Conservation (phyloP, 148 eudicot genomes). For the Amaranthus palmeri region DNA sequence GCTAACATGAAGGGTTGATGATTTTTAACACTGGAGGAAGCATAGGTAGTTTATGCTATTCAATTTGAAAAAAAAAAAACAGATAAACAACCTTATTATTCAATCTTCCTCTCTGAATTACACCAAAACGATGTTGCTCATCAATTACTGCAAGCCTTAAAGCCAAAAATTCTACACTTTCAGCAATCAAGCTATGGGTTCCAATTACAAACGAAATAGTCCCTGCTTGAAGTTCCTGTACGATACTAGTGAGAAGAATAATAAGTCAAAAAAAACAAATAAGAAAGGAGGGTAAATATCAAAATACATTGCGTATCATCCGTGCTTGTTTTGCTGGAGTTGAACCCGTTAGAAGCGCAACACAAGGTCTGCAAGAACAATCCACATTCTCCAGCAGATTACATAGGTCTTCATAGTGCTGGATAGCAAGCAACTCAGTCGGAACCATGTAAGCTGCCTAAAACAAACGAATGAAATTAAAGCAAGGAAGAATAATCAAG, state of each 20-base stretch:
- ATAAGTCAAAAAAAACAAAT: conserved; percentile 11
- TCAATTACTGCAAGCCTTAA: conserved; percentile 89
- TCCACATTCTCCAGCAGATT: conserved; percentile 55
- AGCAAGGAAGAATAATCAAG: not conserved
- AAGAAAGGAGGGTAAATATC: not conserved
- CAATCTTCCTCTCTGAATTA: conserved; percentile 88
- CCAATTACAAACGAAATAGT: conserved; percentile 83
- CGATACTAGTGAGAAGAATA: conserved; percentile 17
- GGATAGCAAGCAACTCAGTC: conserved; percentile 89
- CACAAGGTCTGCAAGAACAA: conserved; percentile 43
- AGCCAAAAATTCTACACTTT: conserved; percentile 69
- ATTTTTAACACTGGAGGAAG: not conserved
- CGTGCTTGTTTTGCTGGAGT: conserved; percentile 76
- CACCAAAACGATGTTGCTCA: conserved; percentile 98
- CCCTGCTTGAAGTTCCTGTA: conserved; percentile 81
- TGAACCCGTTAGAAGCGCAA: conserved; percentile 88
- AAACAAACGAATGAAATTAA: conserved; percentile 11
- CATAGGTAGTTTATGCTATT: not conserved
- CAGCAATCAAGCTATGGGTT: conserved; percentile 86
- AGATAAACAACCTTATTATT: conserved; percentile 70
- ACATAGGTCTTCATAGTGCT: conserved; percentile 71
- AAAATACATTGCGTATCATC: conserved; percentile 61
- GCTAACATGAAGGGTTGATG: not conserved
- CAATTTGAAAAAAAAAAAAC: not conserved
- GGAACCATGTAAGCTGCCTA: conserved; percentile 99